Evolutionary conservation across 192 early-diverging fungal genomes (phyloP).

Genomic region (Coemansia sp.): DNA sequence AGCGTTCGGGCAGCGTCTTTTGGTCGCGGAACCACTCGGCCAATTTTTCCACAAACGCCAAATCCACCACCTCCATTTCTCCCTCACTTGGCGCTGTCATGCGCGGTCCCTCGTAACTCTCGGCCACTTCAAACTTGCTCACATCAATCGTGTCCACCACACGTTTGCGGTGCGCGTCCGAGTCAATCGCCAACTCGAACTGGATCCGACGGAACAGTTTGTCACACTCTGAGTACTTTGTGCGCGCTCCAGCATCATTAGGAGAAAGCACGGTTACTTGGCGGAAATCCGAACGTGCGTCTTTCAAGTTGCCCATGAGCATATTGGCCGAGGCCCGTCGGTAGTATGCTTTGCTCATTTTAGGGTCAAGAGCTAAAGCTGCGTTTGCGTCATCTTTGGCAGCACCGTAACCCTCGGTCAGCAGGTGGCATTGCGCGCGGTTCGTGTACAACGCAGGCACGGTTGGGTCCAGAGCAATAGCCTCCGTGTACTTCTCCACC

Average conservation of each 20-base stretch:
- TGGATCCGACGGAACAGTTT: slow-evolving; percentile 83
- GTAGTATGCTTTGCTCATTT: slow-evolving; percentile 91
- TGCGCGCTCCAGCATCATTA: slow-evolving; percentile 71
- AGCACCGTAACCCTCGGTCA: slow-evolving; percentile 82
- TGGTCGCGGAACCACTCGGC: slow-evolving; percentile 79
- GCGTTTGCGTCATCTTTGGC: slow-evolving; percentile 79
- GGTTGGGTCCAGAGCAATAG: slow-evolving; percentile 80
- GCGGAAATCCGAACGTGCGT: slow-evolving; percentile 72
- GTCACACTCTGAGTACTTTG: slow-evolving; percentile 83
- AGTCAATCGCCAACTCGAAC: slow-evolving; percentile 92
- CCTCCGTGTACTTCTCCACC: slow-evolving; percentile 87
- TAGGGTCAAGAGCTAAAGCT: slow-evolving; percentile 78
- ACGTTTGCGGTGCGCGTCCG: slow-evolving; percentile 41
- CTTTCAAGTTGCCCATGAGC: slow-evolving; percentile 83
- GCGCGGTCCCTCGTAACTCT: slow-evolving; percentile 83
- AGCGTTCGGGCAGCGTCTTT: slow-evolving; percentile 89
- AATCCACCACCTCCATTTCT: slow-evolving; percentile 65
- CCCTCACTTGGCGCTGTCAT: slow-evolving; percentile 41
- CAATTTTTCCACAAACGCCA: slow-evolving; percentile 77
- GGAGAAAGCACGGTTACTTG: slow-evolving; percentile 77
- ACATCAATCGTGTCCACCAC: slow-evolving; percentile 56
- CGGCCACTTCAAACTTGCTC: slow-evolving; percentile 59
- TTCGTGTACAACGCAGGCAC: slow-evolving; percentile 89
- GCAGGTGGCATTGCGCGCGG: slow-evolving; percentile 84
- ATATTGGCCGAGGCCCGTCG: slow-evolving; percentile 87